Evolutionary conservation across 257 asterid genomes (phyloP).

Genomic region (Petrea volubilis): DNA sequence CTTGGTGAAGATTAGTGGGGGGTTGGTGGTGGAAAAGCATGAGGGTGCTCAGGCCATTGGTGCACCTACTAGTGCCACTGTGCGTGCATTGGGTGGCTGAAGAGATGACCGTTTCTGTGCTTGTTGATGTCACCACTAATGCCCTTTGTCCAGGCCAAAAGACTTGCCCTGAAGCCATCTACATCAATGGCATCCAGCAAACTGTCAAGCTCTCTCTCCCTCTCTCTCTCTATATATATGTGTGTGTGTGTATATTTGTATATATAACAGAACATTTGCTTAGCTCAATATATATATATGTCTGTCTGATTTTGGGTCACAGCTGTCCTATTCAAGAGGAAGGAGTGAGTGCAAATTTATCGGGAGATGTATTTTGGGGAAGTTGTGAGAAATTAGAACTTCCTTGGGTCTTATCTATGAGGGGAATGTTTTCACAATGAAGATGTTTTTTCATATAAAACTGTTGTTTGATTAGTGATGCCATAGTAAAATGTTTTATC

Average conservation of each 20-base stretch:
- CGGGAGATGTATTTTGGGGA: too few species aligned
- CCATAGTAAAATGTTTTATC: neutral
- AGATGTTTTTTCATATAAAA: neutral
- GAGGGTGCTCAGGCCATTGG: constrained; percentile 55
- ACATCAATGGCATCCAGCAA: constrained; percentile 88
- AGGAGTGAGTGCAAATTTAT: constrained; percentile 5
- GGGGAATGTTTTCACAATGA: constrained; percentile 55
- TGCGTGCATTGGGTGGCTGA: constrained; percentile 89
- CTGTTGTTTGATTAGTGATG: too few species aligned
- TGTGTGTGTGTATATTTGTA: constrained; percentile 13
- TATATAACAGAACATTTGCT: too few species aligned
- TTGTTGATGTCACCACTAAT: constrained; percentile 84
- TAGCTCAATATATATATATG: constrained; percentile 43
- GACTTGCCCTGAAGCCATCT: constrained; percentile 75
- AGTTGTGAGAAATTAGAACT: too few species aligned
- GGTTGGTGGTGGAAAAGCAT: constrained; percentile 38
- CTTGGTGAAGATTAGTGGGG: constrained; percentile 21
- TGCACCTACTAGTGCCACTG: constrained; percentile 68
- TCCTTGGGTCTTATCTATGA: neutral
- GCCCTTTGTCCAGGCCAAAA: constrained; percentile 74
- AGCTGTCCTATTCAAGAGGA: constrained; percentile 27
- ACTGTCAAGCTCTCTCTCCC: constrained; percentile 60
- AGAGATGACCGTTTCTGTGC: constrained; percentile 85
- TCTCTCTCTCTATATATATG: neutral
- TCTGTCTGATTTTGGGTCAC: neutral